Evolutionary conservation across 2,329 filamentous ascomycete species (phyloP).

Genomic region (Didymella pinodella): DNA sequence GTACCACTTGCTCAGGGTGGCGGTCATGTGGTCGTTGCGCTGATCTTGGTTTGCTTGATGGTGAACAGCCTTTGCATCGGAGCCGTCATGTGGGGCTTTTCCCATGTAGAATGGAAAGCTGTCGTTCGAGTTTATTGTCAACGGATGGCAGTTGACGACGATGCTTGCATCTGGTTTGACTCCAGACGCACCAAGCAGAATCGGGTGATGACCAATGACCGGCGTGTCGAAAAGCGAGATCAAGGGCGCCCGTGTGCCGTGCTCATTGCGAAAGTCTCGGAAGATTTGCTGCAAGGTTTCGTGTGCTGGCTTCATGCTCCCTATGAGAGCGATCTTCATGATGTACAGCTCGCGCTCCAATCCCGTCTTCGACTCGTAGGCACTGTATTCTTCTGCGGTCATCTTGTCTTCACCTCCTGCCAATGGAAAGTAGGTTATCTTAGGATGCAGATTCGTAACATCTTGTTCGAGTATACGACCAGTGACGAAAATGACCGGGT

Average conservation of each 20-base stretch:
- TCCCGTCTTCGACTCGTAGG: not conserved
- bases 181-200: conserved; percentile 47
- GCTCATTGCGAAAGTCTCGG: conserved; percentile 36
- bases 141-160: conserved; percentile 20
- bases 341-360: not conserved
- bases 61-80: conserved; percentile 17
- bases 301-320: not conserved
- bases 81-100: conserved; percentile 19
- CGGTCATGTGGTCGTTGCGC: conserved; percentile 16
- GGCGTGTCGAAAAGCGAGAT: conserved; percentile 55
- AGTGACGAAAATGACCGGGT: not conserved
- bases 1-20: not conserved
- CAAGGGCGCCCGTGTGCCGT: conserved; percentile 49
- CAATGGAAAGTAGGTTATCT: not conserved
- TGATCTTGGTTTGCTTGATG: conserved; percentile 17
- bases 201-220: conserved; percentile 47
- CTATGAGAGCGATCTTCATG: not conserved
- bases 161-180: conserved; percentile 34
- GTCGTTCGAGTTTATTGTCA: conserved; percentile 51
- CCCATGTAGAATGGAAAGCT: conserved; percentile 26
- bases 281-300: conserved; percentile 43
- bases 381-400: not conserved
- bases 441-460: not conserved
- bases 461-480: not conserved
- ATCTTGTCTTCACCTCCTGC: not conserved